phyloP scores from a whole-genome alignment of 2,329 filamentous ascomycete genomes.

The Microdochium bolleyi region DNA sequence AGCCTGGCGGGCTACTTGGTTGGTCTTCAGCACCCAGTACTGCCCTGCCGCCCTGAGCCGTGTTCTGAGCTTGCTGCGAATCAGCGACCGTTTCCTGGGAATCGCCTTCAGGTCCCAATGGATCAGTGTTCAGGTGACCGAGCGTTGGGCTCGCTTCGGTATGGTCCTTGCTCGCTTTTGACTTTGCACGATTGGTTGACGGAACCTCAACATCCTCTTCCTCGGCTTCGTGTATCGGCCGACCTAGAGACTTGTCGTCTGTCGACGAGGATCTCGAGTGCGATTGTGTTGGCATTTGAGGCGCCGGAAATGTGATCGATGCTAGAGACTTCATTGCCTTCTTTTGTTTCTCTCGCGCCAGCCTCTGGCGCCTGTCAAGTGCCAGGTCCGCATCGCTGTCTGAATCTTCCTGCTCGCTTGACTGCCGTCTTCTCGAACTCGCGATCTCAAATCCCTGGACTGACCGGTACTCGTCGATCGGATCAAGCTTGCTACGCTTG shows the following conservation, averaged over 20 bases:
- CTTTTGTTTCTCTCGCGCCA: slow-evolving; percentile 15
- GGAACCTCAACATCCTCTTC: slow-evolving; percentile 17
- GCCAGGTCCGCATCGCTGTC: slow-evolving; percentile 16
- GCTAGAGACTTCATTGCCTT: slow-evolving; percentile 17
- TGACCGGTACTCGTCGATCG: slow-evolving; percentile 26
- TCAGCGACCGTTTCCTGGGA: slow-evolving; percentile 22
- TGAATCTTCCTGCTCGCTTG: slow-evolving; percentile 3
- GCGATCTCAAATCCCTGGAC: not conserved
- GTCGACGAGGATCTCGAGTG: not conserved
- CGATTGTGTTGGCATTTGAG: not conserved
- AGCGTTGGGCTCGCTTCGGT: slow-evolving; percentile 6
- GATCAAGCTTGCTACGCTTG: slow-evolving; percentile 14
- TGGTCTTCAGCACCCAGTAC: not conserved
- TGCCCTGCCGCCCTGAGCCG: slow-evolving; percentile 4
- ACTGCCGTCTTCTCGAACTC: not conserved
- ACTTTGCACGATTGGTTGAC: slow-evolving; percentile 16
- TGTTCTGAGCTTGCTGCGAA: slow-evolving; percentile 13
- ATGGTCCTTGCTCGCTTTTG: slow-evolving; percentile 1
- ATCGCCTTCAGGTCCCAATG: slow-evolving; percentile 5
- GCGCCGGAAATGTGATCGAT: slow-evolving; percentile 10
- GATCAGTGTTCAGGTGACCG: not conserved
- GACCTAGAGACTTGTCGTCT: slow-evolving; percentile 2
- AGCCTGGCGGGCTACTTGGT: not conserved
- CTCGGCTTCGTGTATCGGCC: not conserved
- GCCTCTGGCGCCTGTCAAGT: slow-evolving; percentile 13